These are phyloP conservation scores for Arachnopeziza araneosa DNA, from an alignment of 2,329 filamentous ascomycete species.

Conservation along the genomic window DNA sequence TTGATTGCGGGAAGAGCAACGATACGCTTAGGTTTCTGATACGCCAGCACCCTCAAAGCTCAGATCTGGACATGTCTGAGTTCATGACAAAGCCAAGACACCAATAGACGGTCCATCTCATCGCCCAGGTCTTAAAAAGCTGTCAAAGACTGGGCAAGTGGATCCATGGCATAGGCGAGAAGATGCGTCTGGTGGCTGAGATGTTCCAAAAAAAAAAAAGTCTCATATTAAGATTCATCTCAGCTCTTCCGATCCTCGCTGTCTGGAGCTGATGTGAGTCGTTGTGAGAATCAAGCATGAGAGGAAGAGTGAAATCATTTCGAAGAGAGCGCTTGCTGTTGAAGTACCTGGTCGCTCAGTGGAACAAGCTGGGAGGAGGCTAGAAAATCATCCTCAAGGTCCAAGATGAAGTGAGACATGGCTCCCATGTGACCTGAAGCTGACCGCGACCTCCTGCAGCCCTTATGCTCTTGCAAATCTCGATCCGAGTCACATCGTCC, in stretches of 20 bases:
- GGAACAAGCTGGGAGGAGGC: too few species aligned
- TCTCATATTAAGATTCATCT: background rate
- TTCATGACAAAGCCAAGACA: background rate
- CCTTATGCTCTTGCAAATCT: background rate
- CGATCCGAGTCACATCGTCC: background rate
- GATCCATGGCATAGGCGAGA: too few species aligned
- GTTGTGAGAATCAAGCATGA: background rate
- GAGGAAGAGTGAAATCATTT: background rate
- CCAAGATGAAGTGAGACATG: background rate
- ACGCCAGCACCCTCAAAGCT: background rate
- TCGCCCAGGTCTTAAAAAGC: background rate
- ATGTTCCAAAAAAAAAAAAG: background rate
- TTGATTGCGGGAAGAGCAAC: background rate
- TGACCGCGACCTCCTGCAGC: background rate
- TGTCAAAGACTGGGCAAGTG: too few species aligned
- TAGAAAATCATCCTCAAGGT: too few species aligned
- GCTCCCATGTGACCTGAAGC: background rate
- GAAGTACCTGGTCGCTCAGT: background rate
- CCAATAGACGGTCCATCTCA: background rate
- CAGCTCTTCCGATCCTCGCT: background rate
- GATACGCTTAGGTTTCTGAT: background rate
- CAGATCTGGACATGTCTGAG: background rate
- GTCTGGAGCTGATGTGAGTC: background rate
- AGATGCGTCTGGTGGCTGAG: too few species aligned
- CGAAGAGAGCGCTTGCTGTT: background rate